These are phyloP conservation scores for Lachnellula cervina DNA, from an alignment of 2,329 filamentous ascomycete species.

Conservation along the genomic window DNA sequence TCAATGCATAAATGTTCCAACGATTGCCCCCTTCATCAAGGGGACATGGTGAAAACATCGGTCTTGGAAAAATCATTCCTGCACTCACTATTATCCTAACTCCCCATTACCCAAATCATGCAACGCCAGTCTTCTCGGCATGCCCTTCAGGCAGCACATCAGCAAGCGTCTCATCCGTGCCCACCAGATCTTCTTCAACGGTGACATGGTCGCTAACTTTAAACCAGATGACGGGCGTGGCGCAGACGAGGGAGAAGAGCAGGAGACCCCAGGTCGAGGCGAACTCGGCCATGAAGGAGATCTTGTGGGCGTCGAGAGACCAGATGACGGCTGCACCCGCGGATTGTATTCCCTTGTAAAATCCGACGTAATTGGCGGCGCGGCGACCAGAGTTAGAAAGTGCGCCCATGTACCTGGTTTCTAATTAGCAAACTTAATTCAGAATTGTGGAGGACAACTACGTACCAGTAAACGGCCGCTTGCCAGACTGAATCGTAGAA, in stretches of 20 bases:
- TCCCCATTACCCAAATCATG: neutral
- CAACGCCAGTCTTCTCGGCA: slow-evolving; percentile 11
- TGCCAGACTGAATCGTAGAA: slow-evolving; percentile 90
- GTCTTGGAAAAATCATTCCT: too few relatives aligned
- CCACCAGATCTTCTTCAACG: slow-evolving; percentile 76
- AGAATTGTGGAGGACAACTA: slow-evolving; percentile 8
- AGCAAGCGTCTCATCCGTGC: slow-evolving; percentile 74
- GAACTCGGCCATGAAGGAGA: slow-evolving; percentile 68
- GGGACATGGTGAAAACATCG: too few relatives aligned
- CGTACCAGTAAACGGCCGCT: slow-evolving; percentile 80
- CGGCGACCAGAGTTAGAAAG: slow-evolving; percentile 90
- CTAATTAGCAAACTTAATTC: slow-evolving; percentile 2
- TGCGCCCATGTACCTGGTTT: slow-evolving; percentile 76
- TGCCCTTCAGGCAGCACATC: slow-evolving; percentile 50
- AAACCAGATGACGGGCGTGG: slow-evolving; percentile 71
- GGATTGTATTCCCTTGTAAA: slow-evolving; percentile 89
- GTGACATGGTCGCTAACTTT: slow-evolving; percentile 79
- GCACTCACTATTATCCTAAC: too few relatives aligned
- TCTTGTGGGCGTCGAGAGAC: slow-evolving; percentile 59
- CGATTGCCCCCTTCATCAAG: too few relatives aligned
- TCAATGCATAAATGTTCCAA: too few relatives aligned
- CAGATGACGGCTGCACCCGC: slow-evolving; percentile 74
- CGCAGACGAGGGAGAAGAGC: slow-evolving; percentile 67
- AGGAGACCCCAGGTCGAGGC: slow-evolving; percentile 73
- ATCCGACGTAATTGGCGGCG: slow-evolving; percentile 85